Evolutionary conservation across 257 asterid genomes (phyloP).

Genomic region (Thymus mandschuricus): DNA sequence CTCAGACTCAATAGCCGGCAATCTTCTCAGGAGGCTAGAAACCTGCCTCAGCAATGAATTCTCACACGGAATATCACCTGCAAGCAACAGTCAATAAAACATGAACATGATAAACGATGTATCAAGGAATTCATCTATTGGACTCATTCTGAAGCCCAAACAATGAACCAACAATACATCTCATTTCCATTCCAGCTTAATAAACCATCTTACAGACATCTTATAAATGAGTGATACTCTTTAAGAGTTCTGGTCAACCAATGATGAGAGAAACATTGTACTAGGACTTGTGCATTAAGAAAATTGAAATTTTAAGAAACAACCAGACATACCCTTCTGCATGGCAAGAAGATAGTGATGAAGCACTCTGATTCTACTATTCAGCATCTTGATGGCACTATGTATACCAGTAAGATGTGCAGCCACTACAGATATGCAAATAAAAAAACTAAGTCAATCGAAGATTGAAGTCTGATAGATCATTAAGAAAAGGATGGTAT

Average conservation of each 20-base stretch:
- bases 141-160: constrained; percentile 20
- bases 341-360: constrained; percentile 86
- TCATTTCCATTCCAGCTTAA: background rate
- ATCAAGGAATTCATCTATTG: constrained; percentile 16
- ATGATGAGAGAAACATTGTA: constrained; percentile 14
- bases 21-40: constrained; percentile 90
- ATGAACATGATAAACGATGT: constrained; percentile 16
- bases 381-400: constrained; percentile 95
- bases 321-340: constrained; percentile 72
- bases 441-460: constrained; percentile 14
- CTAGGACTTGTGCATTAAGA: constrained; percentile 6
- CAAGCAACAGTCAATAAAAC: constrained; percentile 36
- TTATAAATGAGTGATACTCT: background rate
- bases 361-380: constrained; percentile 86
- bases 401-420: constrained; percentile 98
- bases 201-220: background rate
- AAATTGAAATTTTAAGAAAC: background rate
- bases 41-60: constrained; percentile 88
- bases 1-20: constrained; percentile 88
- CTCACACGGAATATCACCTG: constrained; percentile 85
- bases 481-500: background rate
- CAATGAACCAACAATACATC: background rate
- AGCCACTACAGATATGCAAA: constrained; percentile 57
- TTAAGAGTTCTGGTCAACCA: constrained; percentile 1
- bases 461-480: background rate